Evolutionary conservation across 495 filamentous ascomycete genomes (phyloP), one percentile per base, ranked within the genome.

Genomic region (Penicillium salamii): DNA sequence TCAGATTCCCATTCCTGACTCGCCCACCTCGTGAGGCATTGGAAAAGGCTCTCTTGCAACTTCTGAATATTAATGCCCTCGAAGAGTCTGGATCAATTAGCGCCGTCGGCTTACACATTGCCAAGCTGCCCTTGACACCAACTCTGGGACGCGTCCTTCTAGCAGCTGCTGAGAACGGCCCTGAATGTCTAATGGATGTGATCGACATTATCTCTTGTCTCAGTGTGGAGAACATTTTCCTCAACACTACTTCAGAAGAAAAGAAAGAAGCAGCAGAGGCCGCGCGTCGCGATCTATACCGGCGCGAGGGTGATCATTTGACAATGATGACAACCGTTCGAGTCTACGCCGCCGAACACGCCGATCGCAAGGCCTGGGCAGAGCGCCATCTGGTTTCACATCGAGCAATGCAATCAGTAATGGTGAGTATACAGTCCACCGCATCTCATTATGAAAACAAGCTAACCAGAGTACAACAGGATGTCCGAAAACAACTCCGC

Each of bases 141-240:
- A 79, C 85, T 0, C 84, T 95, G 9, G 90, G 87, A 1, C 81
- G 91, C 5, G 90, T 93, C 2, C 67, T 97, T 0, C 67, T 97
- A 8, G 91, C 91, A 20, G 91, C 91, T 2, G 82, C 84, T 1
- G 78, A 85, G 2, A 74, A 83, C 1, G 79, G 85, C 6, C 70
- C 72, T 6, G 78, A 88, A 32, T 93, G 90, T 54, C 62, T 97
- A 5, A 58, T 82, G 0, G 93, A 97, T 56, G 83, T 83, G 11
- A 95, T 99, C 47, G 95, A 99, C 61, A 88, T 97, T 45, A 88
- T 97, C 50, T 84, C 95, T 0, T 88, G 85, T 54, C 78, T 97
- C 11, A 93, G 88, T 3, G 86, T 91, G 0, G 91, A 96, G 58
- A 91, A 89, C 50, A 84, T 97, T 40, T 96, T 96, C 63, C 66